Evolutionary conservation across 208 protist species (phyloP), one percentile per base, ranked within the genome.

Genomic region (Trypanosoma avium): DNA sequence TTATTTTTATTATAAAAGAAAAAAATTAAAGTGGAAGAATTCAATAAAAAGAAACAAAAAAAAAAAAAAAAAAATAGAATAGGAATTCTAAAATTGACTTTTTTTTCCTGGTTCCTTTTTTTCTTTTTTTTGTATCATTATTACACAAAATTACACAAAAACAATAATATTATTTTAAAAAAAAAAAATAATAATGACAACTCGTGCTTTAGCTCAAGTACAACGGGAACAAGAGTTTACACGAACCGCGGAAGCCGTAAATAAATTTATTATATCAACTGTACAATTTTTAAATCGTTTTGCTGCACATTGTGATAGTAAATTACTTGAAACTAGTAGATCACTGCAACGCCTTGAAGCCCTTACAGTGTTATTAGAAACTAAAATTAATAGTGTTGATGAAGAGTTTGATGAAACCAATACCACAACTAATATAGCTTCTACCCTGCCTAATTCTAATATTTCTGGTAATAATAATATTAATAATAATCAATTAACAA

Each of bases 211-310:
- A 29, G 45, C 66, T 4, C 57, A 53, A 72, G 58, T 12, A 65
- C 62, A 73, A 29, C 35, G 70, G 22, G 67, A 75, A 38, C 46
- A 70, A 27, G 69, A 90, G 49, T 73, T 84, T 24, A 67, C 84
- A 68, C 56, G 67, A 13, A 79, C 84, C 0, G 77, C 84, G 3
- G 73, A 89, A 22, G 27, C 88, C 5, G 75, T 97, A 2, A 91
- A 92, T 60, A 63, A 67, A n/a, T 95, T 93, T 67, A 48, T 82
- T 19, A 61, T 94, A 26, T 85, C 73, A 55, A 93, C 77, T 46
- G 74, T 75, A 13, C 77, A 95, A 60, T 88, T 93, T 60, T 65
- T 95, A 46, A 97, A 95, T 66, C 75, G 81, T 15, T 94, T 97
- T 64, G 79, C 79, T 30, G 67, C 66, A 15, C 60, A 75, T 48